Base-by-base conservation (phyloP, 257 asterid species). In the Oldenlandia corymbosa region DNA sequence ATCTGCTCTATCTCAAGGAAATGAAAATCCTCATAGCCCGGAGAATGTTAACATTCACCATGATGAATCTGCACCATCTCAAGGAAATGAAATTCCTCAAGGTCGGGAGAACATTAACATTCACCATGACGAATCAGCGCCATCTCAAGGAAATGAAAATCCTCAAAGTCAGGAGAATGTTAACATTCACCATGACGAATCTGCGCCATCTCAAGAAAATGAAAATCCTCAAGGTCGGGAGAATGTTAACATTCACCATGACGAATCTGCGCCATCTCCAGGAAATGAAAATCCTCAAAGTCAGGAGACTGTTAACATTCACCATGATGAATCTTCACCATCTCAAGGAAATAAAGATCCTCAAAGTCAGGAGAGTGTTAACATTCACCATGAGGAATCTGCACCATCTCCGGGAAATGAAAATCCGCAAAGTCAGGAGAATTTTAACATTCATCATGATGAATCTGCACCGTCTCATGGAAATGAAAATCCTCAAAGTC, bases 301-400 rank as follows among this genome's bases (percentile, higher is more conserved):
- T 47, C 73, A 28, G 20, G 62, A 47, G 71, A 63, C 46, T 41
- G 66, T 43, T 47, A 9, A 16, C 21, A 28, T 18, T 49, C 60
- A 24, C 23, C n/a, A n/a, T n/a, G n/a, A n/a, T n/a, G 66, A 56
- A 11, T 7, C 53, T 31, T 37, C 16, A 39, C 58, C 73, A 39
- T 55, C 76, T 53, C 84, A 73, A 55, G 78, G 30, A 68, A 50
- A 59, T 31, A 78, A 46, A 68, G n/a, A n/a, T n/a, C n/a, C n/a
- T n/a, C n/a, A n/a, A n/a, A 65, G 66, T 47, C 73, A 28, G 20
- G 62, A 47, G 71, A 63, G 47, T 41, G 66, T 43, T 47, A 9
- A 16, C 21, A 28, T 18, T 49, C 60, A 24, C 23, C n/a, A n/a
- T n/a, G n/a, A n/a, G 37, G 66, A 56, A 11, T 7, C 53, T 31